Evolutionary conservation across 805 yeast genomes (phyloP).

Genomic region (Saccharomyces paradoxus): DNA sequence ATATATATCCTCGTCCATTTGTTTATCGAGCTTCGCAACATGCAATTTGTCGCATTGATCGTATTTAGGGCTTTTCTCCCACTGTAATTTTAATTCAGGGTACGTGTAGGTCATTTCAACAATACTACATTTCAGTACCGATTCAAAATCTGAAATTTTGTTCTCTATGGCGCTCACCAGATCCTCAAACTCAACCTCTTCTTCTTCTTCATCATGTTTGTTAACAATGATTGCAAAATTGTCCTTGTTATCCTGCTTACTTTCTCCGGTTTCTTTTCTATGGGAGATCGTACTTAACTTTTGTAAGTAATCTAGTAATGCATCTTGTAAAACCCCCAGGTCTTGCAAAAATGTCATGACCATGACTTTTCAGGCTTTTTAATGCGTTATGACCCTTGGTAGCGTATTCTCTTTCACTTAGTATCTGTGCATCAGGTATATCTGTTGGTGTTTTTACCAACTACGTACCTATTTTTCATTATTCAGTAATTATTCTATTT

Average conservation of each 20-base stretch:
- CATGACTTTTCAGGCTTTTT: neutral
- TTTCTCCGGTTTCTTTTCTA: neutral
- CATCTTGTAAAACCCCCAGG: neutral
- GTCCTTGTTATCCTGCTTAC: neutral
- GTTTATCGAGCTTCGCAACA: slow-evolving; percentile 6
- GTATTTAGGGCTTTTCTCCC: slow-evolving; percentile 8
- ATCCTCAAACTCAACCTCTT: neutral
- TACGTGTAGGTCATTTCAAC: slow-evolving; percentile 12
- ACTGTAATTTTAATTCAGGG: slow-evolving; percentile 10
- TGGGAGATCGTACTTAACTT: neutral
- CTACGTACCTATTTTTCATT: neutral
- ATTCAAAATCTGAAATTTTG: slow-evolving; percentile 10
- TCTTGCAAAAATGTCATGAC: neutral
- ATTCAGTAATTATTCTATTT: too few species aligned
- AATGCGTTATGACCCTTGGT: neutral
- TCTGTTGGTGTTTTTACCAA: neutral
- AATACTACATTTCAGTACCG: slow-evolving; percentile 9
- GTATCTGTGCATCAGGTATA: neutral
- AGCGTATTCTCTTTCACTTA: neutral
- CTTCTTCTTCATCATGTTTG: neutral
- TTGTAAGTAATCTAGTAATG: neutral
- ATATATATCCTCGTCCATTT: neutral
- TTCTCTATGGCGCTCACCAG: neutral
- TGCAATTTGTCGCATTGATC: slow-evolving; percentile 7
- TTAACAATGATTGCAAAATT: neutral